A percentile compares a stretch with the other conserved stretches of the same genome.
phyloP scores from a whole-genome alignment of 805 yeast species.

The Spathaspora arborariae region DNA sequence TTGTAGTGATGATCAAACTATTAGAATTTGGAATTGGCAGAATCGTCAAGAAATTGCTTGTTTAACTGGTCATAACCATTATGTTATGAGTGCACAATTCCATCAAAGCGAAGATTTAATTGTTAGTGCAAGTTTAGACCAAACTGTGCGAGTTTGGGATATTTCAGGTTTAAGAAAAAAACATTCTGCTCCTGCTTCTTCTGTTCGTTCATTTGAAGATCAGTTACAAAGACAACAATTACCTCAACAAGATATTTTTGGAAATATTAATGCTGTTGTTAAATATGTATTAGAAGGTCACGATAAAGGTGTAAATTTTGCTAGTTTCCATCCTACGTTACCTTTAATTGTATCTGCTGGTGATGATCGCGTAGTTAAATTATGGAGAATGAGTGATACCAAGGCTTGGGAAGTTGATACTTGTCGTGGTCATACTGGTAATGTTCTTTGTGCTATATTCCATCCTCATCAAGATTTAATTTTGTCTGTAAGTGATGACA shows the following conservation, averaged over 20 bases:
- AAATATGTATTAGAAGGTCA: slow-evolving; percentile 97
- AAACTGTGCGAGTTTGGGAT: slow-evolving; percentile 99
- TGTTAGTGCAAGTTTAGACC: slow-evolving; percentile 94
- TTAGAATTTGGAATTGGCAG: slow-evolving; percentile 99
- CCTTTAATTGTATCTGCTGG: slow-evolving; percentile 94
- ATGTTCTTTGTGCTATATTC: slow-evolving; percentile 83
- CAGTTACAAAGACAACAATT: slow-evolving; percentile 57
- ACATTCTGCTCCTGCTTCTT: slow-evolving; percentile 73
- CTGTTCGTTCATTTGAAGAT: slow-evolving; percentile 46
- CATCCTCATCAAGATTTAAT: slow-evolving; percentile 93
- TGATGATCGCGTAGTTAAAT: slow-evolving; percentile 90
- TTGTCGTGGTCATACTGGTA: slow-evolving; percentile 95
- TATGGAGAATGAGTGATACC: slow-evolving; percentile 97
- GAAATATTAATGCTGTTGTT: slow-evolving; percentile 89
- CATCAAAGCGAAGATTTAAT: slow-evolving; percentile 93
- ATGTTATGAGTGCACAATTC: slow-evolving; percentile 97
- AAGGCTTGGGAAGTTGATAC: slow-evolving; percentile 99
- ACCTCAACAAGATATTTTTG: slow-evolving; percentile 90
- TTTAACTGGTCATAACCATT: slow-evolving; percentile 96
- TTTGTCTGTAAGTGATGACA: slow-evolving; percentile 92
- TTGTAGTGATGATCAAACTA: slow-evolving; percentile 96
- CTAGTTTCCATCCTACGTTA: slow-evolving; percentile 93
- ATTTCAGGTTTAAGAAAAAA: slow-evolving; percentile 90
- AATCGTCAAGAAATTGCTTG: slow-evolving; percentile 96
- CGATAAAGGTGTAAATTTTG: slow-evolving; percentile 98